Base-by-base conservation (phyloP, 2,329 filamentous ascomycete genomes). In the Sporothrix euskadiensis region DNA sequence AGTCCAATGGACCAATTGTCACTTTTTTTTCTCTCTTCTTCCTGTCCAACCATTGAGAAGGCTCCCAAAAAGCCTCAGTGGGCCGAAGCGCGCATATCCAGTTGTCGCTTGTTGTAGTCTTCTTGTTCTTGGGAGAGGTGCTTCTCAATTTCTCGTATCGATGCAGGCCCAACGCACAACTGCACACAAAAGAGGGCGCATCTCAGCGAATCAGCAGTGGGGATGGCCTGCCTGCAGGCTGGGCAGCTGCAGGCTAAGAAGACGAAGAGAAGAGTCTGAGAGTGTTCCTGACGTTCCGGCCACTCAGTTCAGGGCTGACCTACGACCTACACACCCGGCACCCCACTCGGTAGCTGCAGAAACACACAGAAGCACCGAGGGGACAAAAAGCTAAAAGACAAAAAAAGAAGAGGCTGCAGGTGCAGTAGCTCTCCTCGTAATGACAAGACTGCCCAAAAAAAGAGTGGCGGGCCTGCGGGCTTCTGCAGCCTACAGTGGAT, bases 371-470 rank as follows among this genome's bases (percentile, higher is more conserved):
- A 19, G 5, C 56, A 35, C 35, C 35, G 8, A 35, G 35, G 3
- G 35, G 4, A 35, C 35, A 35, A 35, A 35, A 35, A 8, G 35
- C 35, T 5, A 35, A 35, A 35, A 8, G 35, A 35, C 35, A 4
- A 35, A 44, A 56, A 30, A 56, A 56, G 7, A 56, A 26, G n/a
- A 56, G 52, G 52, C 52, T 35, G 7, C n/a, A 32, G 63, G 12
- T 66, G 41, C 63, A 66, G 63, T 66, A 66, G 63, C 63, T 66
- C 19, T 66, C 44, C 63, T 66, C 63, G 63, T 66, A 49, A 65
- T 65, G 35, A 14, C 30, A 44, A 19, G 44, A 14, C 44, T 14
- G 3, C 14, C 3, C 12, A 56, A 30, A n/a, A 19, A 61, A n/a
- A 41, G 30, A 10, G 30, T 10, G 32, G 19, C 61, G n/a, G 52